Percentiles rank a stretch among this genome's conserved stretches.
These are phyloP conservation scores for Naumovozyma castellii DNA, from an alignment of 805 yeast species.

Conservation along the genomic window DNA sequence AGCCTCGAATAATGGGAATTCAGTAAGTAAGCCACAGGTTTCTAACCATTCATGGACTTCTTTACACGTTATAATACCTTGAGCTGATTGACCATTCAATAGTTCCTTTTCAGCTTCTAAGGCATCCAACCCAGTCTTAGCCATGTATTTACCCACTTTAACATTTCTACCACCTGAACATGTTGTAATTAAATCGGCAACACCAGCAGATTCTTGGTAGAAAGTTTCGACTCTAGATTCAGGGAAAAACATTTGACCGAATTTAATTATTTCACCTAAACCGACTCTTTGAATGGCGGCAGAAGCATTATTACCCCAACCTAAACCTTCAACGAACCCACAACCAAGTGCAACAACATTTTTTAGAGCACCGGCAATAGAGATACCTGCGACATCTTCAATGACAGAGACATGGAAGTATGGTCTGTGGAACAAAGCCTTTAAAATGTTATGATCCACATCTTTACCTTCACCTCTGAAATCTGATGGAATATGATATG, in stretches of 20 bases:
- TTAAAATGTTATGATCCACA: constrained; percentile 61
- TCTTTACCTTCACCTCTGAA: constrained; percentile 34
- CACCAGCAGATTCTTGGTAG: constrained; percentile 92
- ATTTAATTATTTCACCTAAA: constrained; percentile 74
- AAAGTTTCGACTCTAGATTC: constrained; percentile 66
- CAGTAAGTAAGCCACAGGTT: constrained; percentile 36
- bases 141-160: constrained; percentile 78
- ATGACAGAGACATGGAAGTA: constrained; percentile 93
- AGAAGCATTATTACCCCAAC: constrained; percentile 98
- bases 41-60: constrained; percentile 80
- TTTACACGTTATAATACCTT: constrained; percentile 80
- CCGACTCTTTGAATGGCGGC: constrained; percentile 97
- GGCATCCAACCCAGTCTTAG: constrained; percentile 66
- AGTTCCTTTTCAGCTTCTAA: constrained; percentile 73
- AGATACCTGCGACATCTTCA: constrained; percentile 89
- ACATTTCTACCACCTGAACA: constrained; percentile 97
- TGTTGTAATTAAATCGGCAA: constrained; percentile 93
- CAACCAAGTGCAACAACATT: constrained; percentile 92
- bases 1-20: constrained; percentile 59
- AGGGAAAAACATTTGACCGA: constrained; percentile 73
- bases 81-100: constrained; percentile 91
- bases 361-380: constrained; percentile 93
- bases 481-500: constrained; percentile 66
- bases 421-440: constrained; percentile 86
- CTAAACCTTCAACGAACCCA: constrained; percentile 92